Base-by-base conservation (phyloP, 1,284 basidiomycete genomes). In the Tilletia horrida region DNA sequence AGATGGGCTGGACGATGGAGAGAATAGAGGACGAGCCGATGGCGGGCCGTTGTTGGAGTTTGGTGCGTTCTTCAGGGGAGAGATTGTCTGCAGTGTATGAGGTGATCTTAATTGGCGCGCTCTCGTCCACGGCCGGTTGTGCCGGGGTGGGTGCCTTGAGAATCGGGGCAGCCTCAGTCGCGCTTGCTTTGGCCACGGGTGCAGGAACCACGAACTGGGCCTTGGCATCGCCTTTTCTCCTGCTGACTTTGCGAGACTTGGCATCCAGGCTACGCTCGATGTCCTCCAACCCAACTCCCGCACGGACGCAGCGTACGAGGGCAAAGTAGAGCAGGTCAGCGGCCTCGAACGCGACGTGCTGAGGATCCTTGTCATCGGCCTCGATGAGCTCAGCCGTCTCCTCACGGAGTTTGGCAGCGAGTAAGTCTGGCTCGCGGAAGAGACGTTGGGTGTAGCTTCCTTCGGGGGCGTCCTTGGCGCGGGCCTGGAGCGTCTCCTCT, bases 311-410 rank as follows among this genome's bases (percentile, higher is more conserved):
- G 71, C 91, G 89, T 18, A 91, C 88, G 71, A 99, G 84, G 1
- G 91, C 89, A 83, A 99, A 99, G 85, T 98, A 99, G 62, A 97
- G 78, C 47, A 99, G 84, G 83, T 99, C 96, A 0, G 95, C 95
- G 1, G 93, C 92, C 83, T 99, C 96, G 73, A 95, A 96, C 0
- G 93, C 91, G n/a, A 97, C 85, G 63, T 81, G 80, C 62, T 74
- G 66, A 57, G 94, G 90, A 64, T 92, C 89, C 78, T 88, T 87
- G 3, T 88, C 88, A 74, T 88, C 85, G 16, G 96, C 96, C 29
- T 86, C 86, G 78, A 93, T 95, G 14, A 99, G 87, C 83, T 99
- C 96, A 76, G 95, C 92, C 0, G 96, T 96, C 83, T 99, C 96
- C 83, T 99, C 96, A 88, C 91, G 92, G 70, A 99, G 93, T 85